Evolutionary conservation across 495 filamentous ascomycete species (phyloP), one percentile per base, ranked within the genome.

Genomic region (Tuber borchii): DNA sequence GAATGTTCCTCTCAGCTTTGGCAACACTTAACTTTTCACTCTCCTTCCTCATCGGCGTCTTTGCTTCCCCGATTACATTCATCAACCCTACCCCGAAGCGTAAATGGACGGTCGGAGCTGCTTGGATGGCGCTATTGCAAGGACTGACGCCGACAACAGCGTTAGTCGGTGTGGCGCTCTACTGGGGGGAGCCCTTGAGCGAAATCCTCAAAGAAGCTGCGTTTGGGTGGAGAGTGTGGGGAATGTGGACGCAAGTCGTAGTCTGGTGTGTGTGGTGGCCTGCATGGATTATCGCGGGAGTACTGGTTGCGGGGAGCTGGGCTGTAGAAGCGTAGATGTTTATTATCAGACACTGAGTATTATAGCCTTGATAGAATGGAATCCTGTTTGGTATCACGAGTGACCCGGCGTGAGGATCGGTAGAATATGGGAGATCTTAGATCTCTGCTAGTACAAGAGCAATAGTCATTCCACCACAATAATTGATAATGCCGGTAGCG

Each of bases 251-350:
- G 51, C 87, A 91, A 76, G 89, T 98, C 12, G 90, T 98, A 51
- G 90, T 98, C 26, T 99, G 96, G 93, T 93, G 93, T 83, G 93
- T 98, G 43, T 99, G 95, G 95, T 99, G 95, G 95, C 96, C 95
- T 12, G 93, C 93, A 37, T 98, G 95, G 96, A 79, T 97, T 72
- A 87, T 89, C 20, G 93, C 88, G 34, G 85, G 85, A 75, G 85
- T 90, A 0, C 79, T 88, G 73, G 77, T 88, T 65, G 86, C 85
- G 71, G 77, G 80, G 19, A 82, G 74, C 46, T 82, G 80, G 81
- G 75, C 70, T 37, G n/a, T 81, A 48, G 46, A 69, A 26, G 69
- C 37, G 19, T 69, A 72, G 51, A 8, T 42, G 14, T 2, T 17
- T 34, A 16, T 14, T 31, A 31, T 31, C 31, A 17, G 26, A n/a